Base-by-base conservation (phyloP, 306 rosid genomes). In the Citrullus mucosospermus region DNA sequence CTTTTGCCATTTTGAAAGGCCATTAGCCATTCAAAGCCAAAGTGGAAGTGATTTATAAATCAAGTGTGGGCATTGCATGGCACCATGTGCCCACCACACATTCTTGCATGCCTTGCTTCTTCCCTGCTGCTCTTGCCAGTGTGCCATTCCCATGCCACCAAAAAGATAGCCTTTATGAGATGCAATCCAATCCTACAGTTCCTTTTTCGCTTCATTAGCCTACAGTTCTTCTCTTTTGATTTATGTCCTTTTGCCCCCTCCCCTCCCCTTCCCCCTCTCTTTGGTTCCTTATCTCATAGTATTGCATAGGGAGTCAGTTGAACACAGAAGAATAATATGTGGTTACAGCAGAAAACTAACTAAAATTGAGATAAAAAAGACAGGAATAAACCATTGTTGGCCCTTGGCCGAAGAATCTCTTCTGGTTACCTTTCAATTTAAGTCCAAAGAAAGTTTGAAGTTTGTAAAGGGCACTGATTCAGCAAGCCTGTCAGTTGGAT, bases 21-120 rank as follows among this genome's bases (percentile, higher is more conserved):
- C 57, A 70, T 22, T 44, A 70, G 39, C 39, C 57, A 44, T 70
- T 32, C 38, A 70, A 44, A 46, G 6, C 57, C 76, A 22, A 70
- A 70, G 57, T 70, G 76, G 76, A 34, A 70, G 58, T 70, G 39
- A 70, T 70, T 70, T 70, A 70, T 70, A 70, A 22, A 70, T 70
- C 74, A 25, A 70, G 76, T 70, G 76, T 70, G 76, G 22, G 56
- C 39, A 70, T 68, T 20, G 76, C 39, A 70, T 43, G 56, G 6
- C 14, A 70, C 39, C 76, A 70, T 70, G 76, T 70, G 76, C 57
- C 57, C 39, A 22, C 54, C 76, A 70, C 76, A 70, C 76, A 70
- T 70, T 22, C 20, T 44, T 70, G 76, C 57, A 70, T 70, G 75
- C 2, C 48, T 38, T 38, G 51, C 72, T 38, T 66, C 72, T 34